phyloP scores from a whole-genome alignment of 2,329 filamentous ascomycete genomes.

The Colletotrichum acutatum region DNA sequence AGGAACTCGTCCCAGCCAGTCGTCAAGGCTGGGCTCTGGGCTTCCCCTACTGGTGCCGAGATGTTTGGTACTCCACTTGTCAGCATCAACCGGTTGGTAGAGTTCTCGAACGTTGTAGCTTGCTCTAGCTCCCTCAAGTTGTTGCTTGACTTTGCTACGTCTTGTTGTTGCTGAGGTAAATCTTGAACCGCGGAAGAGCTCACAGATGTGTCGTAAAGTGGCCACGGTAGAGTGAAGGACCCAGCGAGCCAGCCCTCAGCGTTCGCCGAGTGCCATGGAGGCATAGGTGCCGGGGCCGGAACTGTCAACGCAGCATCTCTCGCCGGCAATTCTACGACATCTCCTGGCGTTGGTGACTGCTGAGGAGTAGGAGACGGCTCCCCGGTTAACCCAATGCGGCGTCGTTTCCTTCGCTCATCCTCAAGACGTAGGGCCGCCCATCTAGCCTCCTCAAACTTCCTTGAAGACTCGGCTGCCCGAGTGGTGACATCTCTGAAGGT shows the following conservation, averaged over 20 bases:
- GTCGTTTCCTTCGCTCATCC: constrained; percentile 16
- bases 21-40: not conserved
- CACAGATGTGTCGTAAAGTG: not conserved
- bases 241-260: not conserved
- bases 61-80: not conserved
- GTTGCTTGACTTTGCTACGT: too few species aligned
- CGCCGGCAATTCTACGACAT: not conserved
- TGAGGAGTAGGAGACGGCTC: not conserved
- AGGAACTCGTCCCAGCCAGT: constrained; percentile 18
- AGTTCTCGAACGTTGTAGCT: not conserved
- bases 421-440: constrained; percentile 15
- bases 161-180: not conserved
- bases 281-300: not conserved
- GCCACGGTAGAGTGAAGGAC: constrained; percentile 13
- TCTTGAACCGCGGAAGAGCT: not conserved
- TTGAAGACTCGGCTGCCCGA: constrained; percentile 20
- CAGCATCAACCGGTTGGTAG: not conserved
- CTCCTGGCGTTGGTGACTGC: not conserved
- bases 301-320: not conserved
- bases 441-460: constrained; percentile 21
- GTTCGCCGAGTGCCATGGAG: not conserved
- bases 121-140: not conserved
- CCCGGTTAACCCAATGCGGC: not conserved
- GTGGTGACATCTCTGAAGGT: constrained; percentile 27
- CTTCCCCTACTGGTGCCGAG: not conserved